A percentile compares a stretch with the other conserved stretches of the same genome.
These are phyloP conservation scores for Aspergillus diversus DNA, from an alignment of 495 filamentous ascomycete species.

Conservation along the genomic window DNA sequence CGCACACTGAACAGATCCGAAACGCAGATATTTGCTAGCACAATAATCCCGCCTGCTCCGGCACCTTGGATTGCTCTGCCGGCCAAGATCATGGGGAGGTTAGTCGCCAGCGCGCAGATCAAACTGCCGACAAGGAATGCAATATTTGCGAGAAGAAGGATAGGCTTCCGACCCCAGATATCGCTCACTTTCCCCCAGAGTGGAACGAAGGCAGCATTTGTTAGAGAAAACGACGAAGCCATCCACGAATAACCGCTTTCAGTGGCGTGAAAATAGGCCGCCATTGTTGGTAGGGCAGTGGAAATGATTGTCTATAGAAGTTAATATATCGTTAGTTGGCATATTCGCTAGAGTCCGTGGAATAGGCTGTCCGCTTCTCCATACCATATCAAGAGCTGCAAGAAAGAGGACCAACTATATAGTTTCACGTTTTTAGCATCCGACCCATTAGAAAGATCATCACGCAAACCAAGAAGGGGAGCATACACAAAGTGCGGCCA, in stretches of 20 bases:
- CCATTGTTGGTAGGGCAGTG: conserved; percentile 65
- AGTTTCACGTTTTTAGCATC: conserved; percentile 19
- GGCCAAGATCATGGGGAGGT: conserved; percentile 74
- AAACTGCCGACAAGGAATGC: conserved; percentile 79
- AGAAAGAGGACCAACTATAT: conserved; percentile 54
- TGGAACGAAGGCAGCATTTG: conserved; percentile 68
- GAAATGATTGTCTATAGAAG: conserved; percentile 52
- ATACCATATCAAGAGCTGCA: conserved; percentile 58
- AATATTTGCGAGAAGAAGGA: conserved; percentile 71
- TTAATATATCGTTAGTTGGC: background rate
- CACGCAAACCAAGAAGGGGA: conserved; percentile 2
- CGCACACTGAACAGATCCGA: conserved; percentile 78
- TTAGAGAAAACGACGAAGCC: conserved; percentile 70
- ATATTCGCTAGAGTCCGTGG: background rate
- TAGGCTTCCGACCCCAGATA: conserved; percentile 83
- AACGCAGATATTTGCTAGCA: conserved; percentile 81
- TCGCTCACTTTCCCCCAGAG: conserved; percentile 85
- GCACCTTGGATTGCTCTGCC: conserved; percentile 79
- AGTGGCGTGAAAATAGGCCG: conserved; percentile 60
- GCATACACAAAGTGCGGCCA: conserved; percentile 55
- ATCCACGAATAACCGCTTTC: conserved; percentile 79
- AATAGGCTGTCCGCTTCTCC: conserved; percentile 3
- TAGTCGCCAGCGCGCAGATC: conserved; percentile 67
- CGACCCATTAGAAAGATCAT: background rate
- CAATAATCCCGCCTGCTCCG: conserved; percentile 81